A percentile compares a stretch with the other conserved stretches of the same genome.
phyloP scores from a whole-genome alignment of 768 basidiomycete species.

The Boletus barrowsii region DNA sequence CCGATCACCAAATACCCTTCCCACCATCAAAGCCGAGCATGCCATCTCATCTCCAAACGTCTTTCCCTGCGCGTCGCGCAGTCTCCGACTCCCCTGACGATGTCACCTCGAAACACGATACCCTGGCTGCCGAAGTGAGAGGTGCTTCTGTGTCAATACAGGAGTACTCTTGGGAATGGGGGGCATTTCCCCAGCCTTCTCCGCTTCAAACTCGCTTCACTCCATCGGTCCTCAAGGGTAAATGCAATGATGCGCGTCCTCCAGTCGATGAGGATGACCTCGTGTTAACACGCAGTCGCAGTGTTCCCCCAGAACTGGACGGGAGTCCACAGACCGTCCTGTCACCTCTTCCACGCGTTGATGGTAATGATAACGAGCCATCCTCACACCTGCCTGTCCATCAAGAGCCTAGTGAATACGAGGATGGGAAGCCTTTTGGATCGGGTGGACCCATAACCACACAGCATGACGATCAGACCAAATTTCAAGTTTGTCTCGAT shows the following conservation, averaged over 20 bases:
- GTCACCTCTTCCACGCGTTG: slow-evolving; percentile 18
- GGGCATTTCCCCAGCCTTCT: slow-evolving; percentile 79
- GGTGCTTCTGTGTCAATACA: slow-evolving; percentile 35
- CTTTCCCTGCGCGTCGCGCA: slow-evolving; percentile 45
- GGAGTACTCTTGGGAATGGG: slow-evolving; percentile 95
- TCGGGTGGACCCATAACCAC: slow-evolving; percentile 56
- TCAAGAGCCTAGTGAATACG: slow-evolving; percentile 4
- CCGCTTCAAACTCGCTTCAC: slow-evolving; percentile 54
- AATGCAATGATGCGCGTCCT: slow-evolving; percentile 8
- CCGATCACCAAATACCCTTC: slow-evolving; percentile 16
- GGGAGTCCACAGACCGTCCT: slow-evolving; percentile 37
- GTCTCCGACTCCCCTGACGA: slow-evolving; percentile 65
- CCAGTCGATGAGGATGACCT: slow-evolving; percentile 21
- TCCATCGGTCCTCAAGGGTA: slow-evolving; percentile 14
- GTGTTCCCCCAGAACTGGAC: slow-evolving; percentile 54
- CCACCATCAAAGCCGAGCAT: slow-evolving; percentile 17
- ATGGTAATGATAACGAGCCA: slow-evolving; percentile 24
- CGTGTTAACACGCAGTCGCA: slow-evolving; percentile 45
- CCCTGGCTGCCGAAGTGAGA: slow-evolving; percentile 3
- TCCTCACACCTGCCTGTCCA: not conserved
- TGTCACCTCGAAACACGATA: slow-evolving; percentile 18
- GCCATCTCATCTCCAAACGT: slow-evolving; percentile 25
- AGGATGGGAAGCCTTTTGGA: slow-evolving; percentile 34
- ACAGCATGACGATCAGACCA: slow-evolving; percentile 56
- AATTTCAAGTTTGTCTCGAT: slow-evolving; percentile 64